These are phyloP conservation scores for Trichoderma arundinaceum DNA, from an alignment of 2,329 filamentous ascomycete genomes.

Conservation along the genomic window DNA sequence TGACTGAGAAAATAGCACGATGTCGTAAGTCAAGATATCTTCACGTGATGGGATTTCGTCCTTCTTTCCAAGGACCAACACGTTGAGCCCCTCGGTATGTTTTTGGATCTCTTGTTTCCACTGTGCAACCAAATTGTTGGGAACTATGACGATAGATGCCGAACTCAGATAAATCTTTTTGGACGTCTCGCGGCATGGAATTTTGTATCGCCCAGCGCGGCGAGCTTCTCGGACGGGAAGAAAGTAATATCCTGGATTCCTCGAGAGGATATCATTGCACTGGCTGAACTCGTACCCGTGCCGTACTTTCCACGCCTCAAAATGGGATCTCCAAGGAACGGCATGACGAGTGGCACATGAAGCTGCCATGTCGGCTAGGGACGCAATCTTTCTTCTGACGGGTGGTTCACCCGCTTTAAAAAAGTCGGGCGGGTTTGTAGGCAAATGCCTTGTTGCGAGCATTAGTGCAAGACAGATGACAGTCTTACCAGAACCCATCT, in stretches of 20 bases:
- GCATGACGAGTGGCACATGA: constrained; percentile 68
- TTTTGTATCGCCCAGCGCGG: constrained; percentile 36
- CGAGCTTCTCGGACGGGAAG: constrained; percentile 52
- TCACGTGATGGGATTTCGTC: constrained; percentile 61
- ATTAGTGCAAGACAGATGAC: constrained; percentile 81
- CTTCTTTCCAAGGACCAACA: constrained; percentile 65
- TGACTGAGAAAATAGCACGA: constrained; percentile 76
- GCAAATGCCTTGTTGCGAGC: constrained; percentile 73
- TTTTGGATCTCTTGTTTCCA: constrained; percentile 83
- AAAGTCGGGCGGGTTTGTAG: constrained; percentile 68
- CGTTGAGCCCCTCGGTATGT: constrained; percentile 70
- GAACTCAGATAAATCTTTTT: constrained; percentile 67
- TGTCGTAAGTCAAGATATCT: constrained; percentile 70
- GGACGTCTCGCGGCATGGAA: constrained; percentile 40
- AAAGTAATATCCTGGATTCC: constrained; percentile 66
- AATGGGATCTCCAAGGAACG: constrained; percentile 72
- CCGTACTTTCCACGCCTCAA: constrained; percentile 56
- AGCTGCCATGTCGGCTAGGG: constrained; percentile 77
- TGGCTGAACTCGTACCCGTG: constrained; percentile 56
- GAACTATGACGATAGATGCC: constrained; percentile 78
- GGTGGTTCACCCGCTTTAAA: constrained; percentile 53
- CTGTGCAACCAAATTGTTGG: constrained; percentile 81
- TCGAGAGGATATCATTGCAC: constrained; percentile 62
- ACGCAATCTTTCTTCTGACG: constrained; percentile 57
- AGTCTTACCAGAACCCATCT: constrained; percentile 86